Conservation (phyloP, 176 grass and related monocot species). For the Thinopyrum elongatum region DNA sequence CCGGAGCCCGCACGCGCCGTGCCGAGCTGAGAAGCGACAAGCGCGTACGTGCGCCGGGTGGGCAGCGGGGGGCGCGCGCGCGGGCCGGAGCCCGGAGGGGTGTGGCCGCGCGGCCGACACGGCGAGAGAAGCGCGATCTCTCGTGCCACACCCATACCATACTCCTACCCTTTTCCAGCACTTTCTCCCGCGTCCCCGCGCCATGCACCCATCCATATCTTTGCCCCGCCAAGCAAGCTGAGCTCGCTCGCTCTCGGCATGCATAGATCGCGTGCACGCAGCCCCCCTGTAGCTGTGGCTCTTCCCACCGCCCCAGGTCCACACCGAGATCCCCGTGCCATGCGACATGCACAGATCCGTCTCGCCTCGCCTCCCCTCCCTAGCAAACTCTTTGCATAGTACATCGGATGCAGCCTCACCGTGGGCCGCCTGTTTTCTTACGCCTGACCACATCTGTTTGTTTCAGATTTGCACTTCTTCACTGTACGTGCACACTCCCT, state of each 20-base stretch:
- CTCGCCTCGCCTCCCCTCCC: background rate
- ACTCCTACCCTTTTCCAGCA: background rate
- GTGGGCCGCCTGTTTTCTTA: background rate
- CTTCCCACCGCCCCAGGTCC: background rate
- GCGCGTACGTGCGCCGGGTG: background rate
- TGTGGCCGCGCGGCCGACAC: conserved; percentile 28
- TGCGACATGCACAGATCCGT: no score
- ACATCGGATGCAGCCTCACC: background rate
- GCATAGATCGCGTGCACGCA: background rate
- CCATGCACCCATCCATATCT: background rate
- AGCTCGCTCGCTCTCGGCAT: background rate
- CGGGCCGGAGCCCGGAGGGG: background rate
- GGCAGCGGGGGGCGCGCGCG: background rate
- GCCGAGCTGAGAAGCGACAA: background rate
- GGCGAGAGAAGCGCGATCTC: conserved; percentile 35
- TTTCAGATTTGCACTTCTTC: background rate
- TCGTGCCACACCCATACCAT: background rate
- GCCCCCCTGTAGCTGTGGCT: background rate
- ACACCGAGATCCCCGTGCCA: background rate
- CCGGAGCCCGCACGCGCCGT: background rate
- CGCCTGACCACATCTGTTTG: conserved; percentile 16
- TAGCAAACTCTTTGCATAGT: background rate
- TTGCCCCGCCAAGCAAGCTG: conserved; percentile 10
- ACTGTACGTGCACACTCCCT: background rate
- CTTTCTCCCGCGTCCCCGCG: conserved; percentile 11